Conservation (phyloP, 306 rosid species). For the Begonia fuchsioides region DNA sequence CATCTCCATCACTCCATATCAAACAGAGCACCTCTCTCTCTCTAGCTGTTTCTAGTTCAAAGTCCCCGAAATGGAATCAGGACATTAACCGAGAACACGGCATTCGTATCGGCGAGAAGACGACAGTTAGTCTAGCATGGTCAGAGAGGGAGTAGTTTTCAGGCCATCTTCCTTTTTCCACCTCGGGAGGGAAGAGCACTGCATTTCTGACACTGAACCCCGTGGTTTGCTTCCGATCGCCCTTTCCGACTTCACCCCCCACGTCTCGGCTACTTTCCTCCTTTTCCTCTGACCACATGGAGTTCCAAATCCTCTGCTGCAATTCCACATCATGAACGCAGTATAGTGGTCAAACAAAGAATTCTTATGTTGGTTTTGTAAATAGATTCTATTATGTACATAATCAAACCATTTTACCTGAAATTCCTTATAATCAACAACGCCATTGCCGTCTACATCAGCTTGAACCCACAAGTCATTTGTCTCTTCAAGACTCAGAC, state of each 20-base stretch:
- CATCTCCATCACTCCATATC: too few species aligned
- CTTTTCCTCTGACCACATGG: conserved; percentile 22
- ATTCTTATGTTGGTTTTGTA: too few species aligned
- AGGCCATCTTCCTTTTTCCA: conserved; percentile 75
- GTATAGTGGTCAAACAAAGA: too few species aligned
- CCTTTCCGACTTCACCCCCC: conserved; percentile 8
- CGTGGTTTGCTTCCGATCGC: conserved; percentile 17
- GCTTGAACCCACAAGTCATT: conserved; percentile 81
- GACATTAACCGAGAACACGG: too few species aligned
- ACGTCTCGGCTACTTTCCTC: conserved; percentile 21
- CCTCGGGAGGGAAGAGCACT: conserved; percentile 52
- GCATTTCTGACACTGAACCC: conserved; percentile 74
- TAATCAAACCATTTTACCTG: conserved; percentile 31
- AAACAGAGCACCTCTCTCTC: too few species aligned
- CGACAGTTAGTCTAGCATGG: conserved; percentile 60
- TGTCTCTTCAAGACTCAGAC: conserved; percentile 60
- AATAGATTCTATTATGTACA: too few species aligned
- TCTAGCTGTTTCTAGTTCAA: too few species aligned
- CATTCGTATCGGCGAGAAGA: conserved; percentile 42
- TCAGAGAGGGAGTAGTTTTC: conserved; percentile 74
- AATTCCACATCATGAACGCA: conserved; percentile 4
- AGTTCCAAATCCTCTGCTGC: conserved; percentile 65
- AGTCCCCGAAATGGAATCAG: too few species aligned
- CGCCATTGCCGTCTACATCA: conserved; percentile 58
- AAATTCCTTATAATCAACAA: conserved; percentile 59